These are phyloP conservation scores for Avena eriantha DNA, from an alignment of 176 grass and related monocot species.

Conservation along the genomic window DNA sequence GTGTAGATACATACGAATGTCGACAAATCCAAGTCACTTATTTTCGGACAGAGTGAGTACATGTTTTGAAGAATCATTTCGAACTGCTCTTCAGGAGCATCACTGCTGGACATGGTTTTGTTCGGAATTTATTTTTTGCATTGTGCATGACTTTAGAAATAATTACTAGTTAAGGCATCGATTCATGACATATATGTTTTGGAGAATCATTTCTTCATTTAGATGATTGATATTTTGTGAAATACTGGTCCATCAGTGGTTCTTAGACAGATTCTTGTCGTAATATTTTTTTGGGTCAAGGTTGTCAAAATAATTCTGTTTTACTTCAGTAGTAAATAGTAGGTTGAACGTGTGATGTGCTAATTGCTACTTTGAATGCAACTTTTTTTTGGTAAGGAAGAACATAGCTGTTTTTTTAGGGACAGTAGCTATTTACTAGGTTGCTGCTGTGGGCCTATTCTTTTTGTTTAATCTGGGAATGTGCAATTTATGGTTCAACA, in stretches of 20 bases:
- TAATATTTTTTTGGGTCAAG: not conserved
- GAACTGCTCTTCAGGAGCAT: not conserved
- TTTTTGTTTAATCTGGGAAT: constrained; percentile 23
- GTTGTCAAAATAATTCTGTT: not conserved
- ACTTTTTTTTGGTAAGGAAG: not conserved
- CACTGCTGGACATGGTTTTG: not conserved
- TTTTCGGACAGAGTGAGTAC: no score
- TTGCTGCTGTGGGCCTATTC: constrained; percentile 1
- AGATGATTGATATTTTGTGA: not conserved
- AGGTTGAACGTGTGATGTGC: not conserved
- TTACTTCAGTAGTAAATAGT: not conserved
- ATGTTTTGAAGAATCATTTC: not conserved
- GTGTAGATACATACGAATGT: no score
- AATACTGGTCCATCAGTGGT: not conserved
- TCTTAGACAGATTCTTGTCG: not conserved
- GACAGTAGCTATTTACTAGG: constrained; percentile 5
- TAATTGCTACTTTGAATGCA: not conserved
- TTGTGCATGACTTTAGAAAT: not conserved
- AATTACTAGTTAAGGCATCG: not conserved
- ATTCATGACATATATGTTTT: not conserved
- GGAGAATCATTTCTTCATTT: not conserved
- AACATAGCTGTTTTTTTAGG: not conserved
- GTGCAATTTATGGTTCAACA: not conserved
- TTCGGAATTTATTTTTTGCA: not conserved
- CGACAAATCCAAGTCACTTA: no score